A percentile compares a stretch with the other conserved stretches of the same genome.
phyloP scores from a whole-genome alignment of 2,329 filamentous ascomycete genomes.

The Gliomastix tumulicola region DNA sequence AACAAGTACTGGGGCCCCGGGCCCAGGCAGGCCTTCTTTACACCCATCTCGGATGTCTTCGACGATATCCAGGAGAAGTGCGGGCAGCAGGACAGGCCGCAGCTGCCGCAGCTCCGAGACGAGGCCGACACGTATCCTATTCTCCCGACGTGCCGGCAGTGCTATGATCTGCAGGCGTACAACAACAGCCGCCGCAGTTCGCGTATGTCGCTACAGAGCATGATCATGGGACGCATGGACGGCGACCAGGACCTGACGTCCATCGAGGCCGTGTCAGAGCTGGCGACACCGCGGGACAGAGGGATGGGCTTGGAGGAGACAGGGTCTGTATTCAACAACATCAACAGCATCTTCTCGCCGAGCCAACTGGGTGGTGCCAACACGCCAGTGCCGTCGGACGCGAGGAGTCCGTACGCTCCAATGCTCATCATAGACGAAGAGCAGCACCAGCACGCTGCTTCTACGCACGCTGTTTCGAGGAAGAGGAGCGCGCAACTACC shows the following conservation, averaged over 20 bases:
- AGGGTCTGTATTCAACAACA: constrained; percentile 21
- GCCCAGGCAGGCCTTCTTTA: constrained; percentile 33
- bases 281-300: constrained; percentile 31
- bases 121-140: constrained; percentile 30
- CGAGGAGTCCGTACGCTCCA: constrained; percentile 30
- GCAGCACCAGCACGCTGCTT: too few relatives aligned
- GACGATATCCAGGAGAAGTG: constrained; percentile 39
- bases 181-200: constrained; percentile 33
- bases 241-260: constrained; percentile 30
- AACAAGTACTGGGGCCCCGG: constrained; percentile 34
- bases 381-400: constrained; percentile 22
- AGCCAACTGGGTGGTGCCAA: too few relatives aligned
- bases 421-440: constrained; percentile 26
- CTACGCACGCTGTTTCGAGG: too few relatives aligned
- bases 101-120: constrained; percentile 30
- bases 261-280: constrained; percentile 29
- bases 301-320: constrained; percentile 23
- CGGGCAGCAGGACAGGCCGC: constrained; percentile 26
- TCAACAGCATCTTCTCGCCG: constrained; percentile 17
- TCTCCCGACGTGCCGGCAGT: constrained; percentile 31
- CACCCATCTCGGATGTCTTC: constrained; percentile 33
- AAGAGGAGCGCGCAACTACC: too few relatives aligned
- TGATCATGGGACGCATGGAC: constrained; percentile 27
- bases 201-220: constrained; percentile 31
- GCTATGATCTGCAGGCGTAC: constrained; percentile 32